A percentile compares a stretch with the other conserved stretches of the same genome.
These are phyloP conservation scores for Drechslerella stenobrocha DNA, from an alignment of 2,329 filamentous ascomycete genomes.

Conservation along the genomic window DNA sequence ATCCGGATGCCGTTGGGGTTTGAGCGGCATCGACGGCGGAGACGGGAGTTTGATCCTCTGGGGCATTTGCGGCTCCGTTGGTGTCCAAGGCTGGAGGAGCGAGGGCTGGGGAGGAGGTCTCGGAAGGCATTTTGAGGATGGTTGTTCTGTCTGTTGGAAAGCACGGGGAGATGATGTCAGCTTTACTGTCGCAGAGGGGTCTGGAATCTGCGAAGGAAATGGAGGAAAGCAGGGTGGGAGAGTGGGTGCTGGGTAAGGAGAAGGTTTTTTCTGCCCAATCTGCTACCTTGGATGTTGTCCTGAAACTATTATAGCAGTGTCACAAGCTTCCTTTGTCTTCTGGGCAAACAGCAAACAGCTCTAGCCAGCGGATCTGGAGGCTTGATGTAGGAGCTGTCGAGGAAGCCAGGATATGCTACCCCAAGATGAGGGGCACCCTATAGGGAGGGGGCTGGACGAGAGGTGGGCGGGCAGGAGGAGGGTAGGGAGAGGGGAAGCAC, in stretches of 20 bases:
- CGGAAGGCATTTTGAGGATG: slow-evolving; percentile 64
- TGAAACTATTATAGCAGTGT: neutral
- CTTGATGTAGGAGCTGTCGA: neutral
- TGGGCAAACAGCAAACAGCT: neutral
- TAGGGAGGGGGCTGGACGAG: neutral
- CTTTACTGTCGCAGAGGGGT: no score
- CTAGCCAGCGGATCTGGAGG: neutral
- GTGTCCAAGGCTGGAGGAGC: slow-evolving; percentile 74
- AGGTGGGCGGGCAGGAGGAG: neutral
- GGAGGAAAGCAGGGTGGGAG: neutral
- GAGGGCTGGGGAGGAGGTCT: slow-evolving; percentile 65
- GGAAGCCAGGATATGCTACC: no score
- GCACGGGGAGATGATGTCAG: no score
- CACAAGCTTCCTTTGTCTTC: neutral
- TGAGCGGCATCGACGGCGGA: slow-evolving; percentile 60
- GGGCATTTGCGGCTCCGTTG: slow-evolving; percentile 64
- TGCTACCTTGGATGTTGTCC: neutral
- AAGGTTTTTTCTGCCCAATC: neutral
- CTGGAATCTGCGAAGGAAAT: no score
- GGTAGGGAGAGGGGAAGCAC: neutral
- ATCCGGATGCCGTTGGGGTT: slow-evolving; percentile 69
- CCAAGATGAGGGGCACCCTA: neutral
- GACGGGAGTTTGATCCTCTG: slow-evolving; percentile 64
- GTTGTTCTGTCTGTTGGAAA: slow-evolving; percentile 3
- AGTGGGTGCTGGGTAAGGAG: neutral